These are phyloP conservation scores for Dactylella cylindrospora DNA, from an alignment of 2,329 filamentous ascomycete species.

Conservation along the genomic window DNA sequence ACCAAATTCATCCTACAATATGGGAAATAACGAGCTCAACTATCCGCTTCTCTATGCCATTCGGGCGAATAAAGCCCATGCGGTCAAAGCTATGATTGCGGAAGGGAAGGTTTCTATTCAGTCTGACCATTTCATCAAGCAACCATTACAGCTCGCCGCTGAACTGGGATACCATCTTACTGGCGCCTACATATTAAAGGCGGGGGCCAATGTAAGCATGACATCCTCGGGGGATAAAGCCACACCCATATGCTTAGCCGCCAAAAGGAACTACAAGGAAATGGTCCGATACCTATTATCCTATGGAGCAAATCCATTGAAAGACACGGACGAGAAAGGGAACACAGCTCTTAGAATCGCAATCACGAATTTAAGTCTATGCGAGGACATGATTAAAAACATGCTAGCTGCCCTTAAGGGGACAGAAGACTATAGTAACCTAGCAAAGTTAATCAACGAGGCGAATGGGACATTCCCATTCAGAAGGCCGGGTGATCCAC, in stretches of 20 bases:
- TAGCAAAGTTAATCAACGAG: no score
- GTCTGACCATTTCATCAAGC: constrained; percentile 1
- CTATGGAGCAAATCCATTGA: constrained; percentile 4
- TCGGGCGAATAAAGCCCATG: neutral
- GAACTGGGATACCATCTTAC: neutral
- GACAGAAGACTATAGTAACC: no score
- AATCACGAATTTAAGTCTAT: no score
- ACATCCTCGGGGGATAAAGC: neutral
- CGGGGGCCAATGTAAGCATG: constrained; percentile 2
- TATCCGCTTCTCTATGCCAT: constrained; percentile 18
- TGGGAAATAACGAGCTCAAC: neutral
- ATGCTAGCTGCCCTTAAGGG: no score
- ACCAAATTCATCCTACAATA: neutral
- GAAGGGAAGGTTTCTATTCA: constrained; percentile 8
- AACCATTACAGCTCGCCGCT: constrained; percentile 10
- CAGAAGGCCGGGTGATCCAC: no score
- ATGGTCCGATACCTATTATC: neutral
- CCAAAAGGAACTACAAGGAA: neutral
- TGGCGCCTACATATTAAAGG: constrained; percentile 8
- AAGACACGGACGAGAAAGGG: no score
- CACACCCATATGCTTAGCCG: constrained; percentile 2
- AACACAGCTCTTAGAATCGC: no score
- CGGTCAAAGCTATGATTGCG: constrained; percentile 16
- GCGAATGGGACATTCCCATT: no score
- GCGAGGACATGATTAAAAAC: no score